Base-by-base conservation (phyloP, 1,284 basidiomycete species). In the Sanghuangporus sanghuang region DNA sequence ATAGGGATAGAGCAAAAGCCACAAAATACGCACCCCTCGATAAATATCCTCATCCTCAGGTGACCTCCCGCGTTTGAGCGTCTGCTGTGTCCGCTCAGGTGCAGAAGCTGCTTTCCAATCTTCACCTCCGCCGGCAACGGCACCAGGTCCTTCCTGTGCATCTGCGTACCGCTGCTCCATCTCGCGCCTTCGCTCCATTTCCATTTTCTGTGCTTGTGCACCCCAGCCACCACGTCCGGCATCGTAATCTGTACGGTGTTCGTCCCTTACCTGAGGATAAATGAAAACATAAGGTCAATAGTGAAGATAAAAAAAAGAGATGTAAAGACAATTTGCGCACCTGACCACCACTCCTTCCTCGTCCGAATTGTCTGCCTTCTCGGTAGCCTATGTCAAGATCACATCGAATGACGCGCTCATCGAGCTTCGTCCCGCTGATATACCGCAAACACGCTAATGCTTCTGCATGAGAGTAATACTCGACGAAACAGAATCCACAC, bases 401-500 rank as follows among this genome's bases (percentile, higher is more conserved):
- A 71, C 96, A 98, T 55, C 97, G 92, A 68, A 99, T 97, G 68
- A 99, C 93, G 35, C 97, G 90, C 76, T 99, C 97, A 76, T 99
- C 97, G n/a, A 99, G 86, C 78, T 99, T 99, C 39, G 96, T 97
- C 14, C 96, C 96, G 57, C 91, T 95, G 67, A 99, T 88, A 75
- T 98, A 96, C 54, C 92, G 88, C 84, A 99, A 87, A 68, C 91
- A 91, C 52, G 95, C 92, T 35, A 98, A 82, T 16, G 97, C 97
- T 75, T 99, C 96, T 6, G 88, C 83, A 72, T 98, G 95, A 8
- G 93, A 94, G 76, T 98, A 99, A 76, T 95, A 99, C 74, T 99
- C 97, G 64, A 99, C 97, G 72, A 99, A 99, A 70, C 96, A 98
- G 76, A 99, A 99, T 0, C 97, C 97, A 73, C 97, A 99, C 0